Evolutionary conservation across 768 basidiomycete species (phyloP).

Genomic region (Panaeolus papilionaceus): DNA sequence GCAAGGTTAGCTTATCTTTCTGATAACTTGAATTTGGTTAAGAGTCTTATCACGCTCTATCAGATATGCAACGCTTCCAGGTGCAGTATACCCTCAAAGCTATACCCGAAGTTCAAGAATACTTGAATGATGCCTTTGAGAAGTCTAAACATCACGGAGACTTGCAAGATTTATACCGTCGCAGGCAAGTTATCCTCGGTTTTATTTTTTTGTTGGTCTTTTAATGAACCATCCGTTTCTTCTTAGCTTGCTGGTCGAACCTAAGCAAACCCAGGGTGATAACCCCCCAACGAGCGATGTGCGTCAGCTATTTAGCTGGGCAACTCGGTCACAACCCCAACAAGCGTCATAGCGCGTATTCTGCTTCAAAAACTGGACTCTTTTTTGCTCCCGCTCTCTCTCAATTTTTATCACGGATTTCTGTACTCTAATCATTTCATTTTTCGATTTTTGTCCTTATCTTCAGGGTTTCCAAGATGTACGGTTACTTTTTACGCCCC

Average conservation of each 20-base stretch:
- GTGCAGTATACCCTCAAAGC: conserved; percentile 85
- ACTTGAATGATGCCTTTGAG: conserved; percentile 75
- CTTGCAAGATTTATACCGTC: conserved; percentile 83
- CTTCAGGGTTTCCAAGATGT: conserved; percentile 13
- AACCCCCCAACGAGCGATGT: conserved; percentile 67
- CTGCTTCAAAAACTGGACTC: background rate
- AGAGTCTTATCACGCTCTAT: conserved; percentile 17
- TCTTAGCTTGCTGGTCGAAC: conserved; percentile 79
- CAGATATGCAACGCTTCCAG: conserved; percentile 94
- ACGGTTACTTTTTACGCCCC: conserved; percentile 8
- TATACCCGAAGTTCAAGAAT: conserved; percentile 88
- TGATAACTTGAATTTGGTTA: background rate
- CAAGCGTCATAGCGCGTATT: background rate
- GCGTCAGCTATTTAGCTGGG: conserved; percentile 83
- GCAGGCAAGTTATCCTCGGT: conserved; percentile 61
- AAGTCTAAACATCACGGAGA: conserved; percentile 80
- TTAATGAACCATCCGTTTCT: background rate
- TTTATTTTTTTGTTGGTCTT: conserved; percentile 16
- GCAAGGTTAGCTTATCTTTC: conserved; percentile 56
- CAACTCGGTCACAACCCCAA: conserved; percentile 54
- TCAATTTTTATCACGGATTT: conserved; percentile 2
- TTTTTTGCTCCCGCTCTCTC: background rate
- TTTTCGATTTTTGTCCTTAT: conserved; percentile 9
- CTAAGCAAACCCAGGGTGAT: conserved; percentile 75
- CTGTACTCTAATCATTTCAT: conserved; percentile 7